Conservation (phyloP, 2,329 filamentous ascomycete genomes). For the Trichoderma endophyticum region DNA sequence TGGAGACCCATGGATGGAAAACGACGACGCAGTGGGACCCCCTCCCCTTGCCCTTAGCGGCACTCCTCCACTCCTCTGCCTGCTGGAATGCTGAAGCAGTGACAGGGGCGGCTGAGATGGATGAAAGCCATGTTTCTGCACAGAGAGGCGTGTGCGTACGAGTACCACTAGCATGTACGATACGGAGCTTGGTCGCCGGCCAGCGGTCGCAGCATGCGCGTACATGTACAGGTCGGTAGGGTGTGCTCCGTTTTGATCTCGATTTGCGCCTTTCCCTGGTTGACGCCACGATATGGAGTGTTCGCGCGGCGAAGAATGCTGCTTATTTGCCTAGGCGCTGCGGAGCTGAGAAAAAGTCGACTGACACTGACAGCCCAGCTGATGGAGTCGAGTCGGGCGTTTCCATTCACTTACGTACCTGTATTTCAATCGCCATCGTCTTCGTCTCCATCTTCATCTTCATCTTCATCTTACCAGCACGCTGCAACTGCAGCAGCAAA, state of each 20-base stretch:
- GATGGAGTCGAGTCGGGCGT: slow-evolving; percentile 3
- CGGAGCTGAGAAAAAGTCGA: slow-evolving; percentile 12
- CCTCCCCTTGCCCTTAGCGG: not conserved
- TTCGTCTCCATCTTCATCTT: not conserved
- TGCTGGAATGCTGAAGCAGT: slow-evolving; percentile 8
- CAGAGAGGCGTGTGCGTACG: slow-evolving; percentile 1
- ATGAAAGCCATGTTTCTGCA: not conserved
- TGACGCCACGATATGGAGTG: slow-evolving; percentile 17
- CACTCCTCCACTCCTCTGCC: not conserved
- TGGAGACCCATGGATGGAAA: not conserved
- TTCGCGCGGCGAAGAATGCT: slow-evolving; percentile 10
- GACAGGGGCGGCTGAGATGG: slow-evolving; percentile 14
- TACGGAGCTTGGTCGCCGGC: slow-evolving; percentile 1
- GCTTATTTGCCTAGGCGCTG: slow-evolving; percentile 2
- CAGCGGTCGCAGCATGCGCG: not conserved
- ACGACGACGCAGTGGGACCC: not conserved
- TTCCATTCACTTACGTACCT: not conserved
- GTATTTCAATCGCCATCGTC: not conserved
- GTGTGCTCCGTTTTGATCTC: slow-evolving; percentile 12
- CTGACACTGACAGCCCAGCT: slow-evolving; percentile 11
- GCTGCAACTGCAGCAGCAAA: not conserved
- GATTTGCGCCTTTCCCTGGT: slow-evolving; percentile 13
- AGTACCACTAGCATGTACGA: not conserved
- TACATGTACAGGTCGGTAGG: not conserved
- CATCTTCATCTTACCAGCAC: not conserved